Base-by-base conservation (phyloP, 441 rosid species). In the Dalechampia spathulata region DNA sequence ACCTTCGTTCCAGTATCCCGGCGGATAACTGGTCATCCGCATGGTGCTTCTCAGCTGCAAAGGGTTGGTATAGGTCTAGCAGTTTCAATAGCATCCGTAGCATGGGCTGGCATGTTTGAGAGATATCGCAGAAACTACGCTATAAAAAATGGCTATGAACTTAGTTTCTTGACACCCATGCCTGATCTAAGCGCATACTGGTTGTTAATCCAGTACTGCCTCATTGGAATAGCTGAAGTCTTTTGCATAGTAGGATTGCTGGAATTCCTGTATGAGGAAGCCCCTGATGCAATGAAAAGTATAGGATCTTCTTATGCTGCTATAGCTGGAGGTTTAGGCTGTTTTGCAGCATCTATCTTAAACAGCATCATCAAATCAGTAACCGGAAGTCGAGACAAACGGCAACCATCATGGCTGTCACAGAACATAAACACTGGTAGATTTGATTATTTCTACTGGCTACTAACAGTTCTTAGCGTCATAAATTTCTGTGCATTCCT, bases 241-340 rank as follows among this genome's bases (percentile, higher is more conserved):
- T 85, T 91, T 67, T 82, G 86, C 77, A 68, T 83, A 1, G 98
- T 88, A 23, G 95, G 95, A 34, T 72, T 86, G 49, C 48, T 88
- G 49, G 96, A 91, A 65, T 91, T 91, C 37, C 89, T 91, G 5
- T 86, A 91, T 1, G 91, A 91, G 67, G 98, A 88, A 74, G 89
- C 98, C 26, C 98, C 96, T 1, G 96, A 91, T 68, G 96, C 98
- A 17, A 91, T 91, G 98, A 91, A 83, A 78, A 91, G 96, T 49
- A 83, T 88, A 62, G 98, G 96, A 12, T 84, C 98, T 2, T 86
- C 98, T 46, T 88, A 91, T 59, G 90, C 96, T 25, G 96, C 98
- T 2, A 49, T 84, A 36, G 93, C 98, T 0, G 96, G 98, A 0
- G 98, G 98, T 16, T 64, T 88, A 59, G 96, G 98, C 19, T 86